phyloP scores from a whole-genome alignment of 192 early-diverging fungal genomes.

The Linnemannia exigua region DNA sequence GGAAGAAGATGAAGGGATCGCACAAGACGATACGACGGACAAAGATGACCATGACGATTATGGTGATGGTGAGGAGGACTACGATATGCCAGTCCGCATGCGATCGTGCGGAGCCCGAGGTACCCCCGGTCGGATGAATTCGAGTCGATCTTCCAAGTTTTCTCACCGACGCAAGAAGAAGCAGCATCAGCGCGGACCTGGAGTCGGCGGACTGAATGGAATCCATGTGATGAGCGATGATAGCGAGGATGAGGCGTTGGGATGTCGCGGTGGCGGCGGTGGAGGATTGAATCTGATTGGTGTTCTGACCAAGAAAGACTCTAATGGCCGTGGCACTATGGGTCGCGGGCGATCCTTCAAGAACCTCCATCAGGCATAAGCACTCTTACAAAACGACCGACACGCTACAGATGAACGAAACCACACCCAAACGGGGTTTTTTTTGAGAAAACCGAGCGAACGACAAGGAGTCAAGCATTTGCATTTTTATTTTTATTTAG shows the following conservation, averaged over 20 bases:
- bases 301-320: constrained; percentile 1
- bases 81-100: constrained; percentile 9
- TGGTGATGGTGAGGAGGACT: constrained; percentile 23
- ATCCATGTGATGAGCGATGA: constrained; percentile 24
- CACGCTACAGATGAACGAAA: background rate
- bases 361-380: background rate
- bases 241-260: constrained; percentile 20
- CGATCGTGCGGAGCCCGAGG: background rate
- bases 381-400: background rate
- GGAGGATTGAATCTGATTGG: constrained; percentile 45
- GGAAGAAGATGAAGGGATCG: constrained; percentile 11
- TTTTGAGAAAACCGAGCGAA: background rate
- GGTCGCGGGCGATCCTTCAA: background rate
- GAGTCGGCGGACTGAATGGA: constrained; percentile 11
- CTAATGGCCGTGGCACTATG: background rate
- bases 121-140: background rate
- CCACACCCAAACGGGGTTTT: background rate
- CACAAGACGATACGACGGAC: constrained; percentile 7
- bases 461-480: background rate
- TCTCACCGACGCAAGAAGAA: background rate
- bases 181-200: constrained; percentile 2
- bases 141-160: background rate
- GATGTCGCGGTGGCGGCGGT: constrained; percentile 41
- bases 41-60: constrained; percentile 16
- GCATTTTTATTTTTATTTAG: background rate